Conservation (phyloP, 2,329 filamentous ascomycete species). For the Dothidotthia symphoricarpi region DNA sequence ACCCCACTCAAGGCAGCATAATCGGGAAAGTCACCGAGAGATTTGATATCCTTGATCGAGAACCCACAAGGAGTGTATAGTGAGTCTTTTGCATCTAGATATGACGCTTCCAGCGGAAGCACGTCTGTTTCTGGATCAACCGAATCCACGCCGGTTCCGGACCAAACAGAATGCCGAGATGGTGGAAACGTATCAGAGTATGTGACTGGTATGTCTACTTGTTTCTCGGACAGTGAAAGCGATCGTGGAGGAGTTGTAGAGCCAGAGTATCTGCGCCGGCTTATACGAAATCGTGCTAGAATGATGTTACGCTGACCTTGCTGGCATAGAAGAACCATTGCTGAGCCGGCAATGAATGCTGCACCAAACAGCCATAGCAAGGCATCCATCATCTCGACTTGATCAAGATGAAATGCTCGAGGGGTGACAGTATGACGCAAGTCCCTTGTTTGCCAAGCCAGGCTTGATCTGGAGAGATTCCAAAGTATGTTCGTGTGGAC, state of each 20-base stretch:
- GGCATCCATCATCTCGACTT: slow-evolving; percentile 17
- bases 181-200: slow-evolving; percentile 56
- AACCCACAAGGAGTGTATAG: slow-evolving; percentile 66
- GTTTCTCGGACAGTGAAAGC: slow-evolving; percentile 51
- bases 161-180: slow-evolving; percentile 44
- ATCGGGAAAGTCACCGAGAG: slow-evolving; percentile 74
- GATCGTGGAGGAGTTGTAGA: slow-evolving; percentile 55
- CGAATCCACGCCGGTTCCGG: slow-evolving; percentile 26
- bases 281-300: slow-evolving; percentile 41
- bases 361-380: slow-evolving; percentile 31
- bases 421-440: too few species aligned
- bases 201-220: slow-evolving; percentile 22
- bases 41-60: slow-evolving; percentile 65
- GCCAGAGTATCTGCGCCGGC: slow-evolving; percentile 46
- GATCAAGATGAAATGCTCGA: too few species aligned
- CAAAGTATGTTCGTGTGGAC: too few species aligned
- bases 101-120: slow-evolving; percentile 26
- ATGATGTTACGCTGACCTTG: slow-evolving; percentile 43
- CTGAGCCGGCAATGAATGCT: slow-evolving; percentile 30
- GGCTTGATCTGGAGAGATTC: too few species aligned
- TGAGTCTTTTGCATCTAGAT: slow-evolving; percentile 26
- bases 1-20: slow-evolving; percentile 74
- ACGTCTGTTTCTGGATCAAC: slow-evolving; percentile 20
- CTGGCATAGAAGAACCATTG: slow-evolving; percentile 28
- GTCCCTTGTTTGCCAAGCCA: too few species aligned